Conservation (phyloP, 2,329 filamentous ascomycete species). For the Davidsoniella eucalypti region DNA sequence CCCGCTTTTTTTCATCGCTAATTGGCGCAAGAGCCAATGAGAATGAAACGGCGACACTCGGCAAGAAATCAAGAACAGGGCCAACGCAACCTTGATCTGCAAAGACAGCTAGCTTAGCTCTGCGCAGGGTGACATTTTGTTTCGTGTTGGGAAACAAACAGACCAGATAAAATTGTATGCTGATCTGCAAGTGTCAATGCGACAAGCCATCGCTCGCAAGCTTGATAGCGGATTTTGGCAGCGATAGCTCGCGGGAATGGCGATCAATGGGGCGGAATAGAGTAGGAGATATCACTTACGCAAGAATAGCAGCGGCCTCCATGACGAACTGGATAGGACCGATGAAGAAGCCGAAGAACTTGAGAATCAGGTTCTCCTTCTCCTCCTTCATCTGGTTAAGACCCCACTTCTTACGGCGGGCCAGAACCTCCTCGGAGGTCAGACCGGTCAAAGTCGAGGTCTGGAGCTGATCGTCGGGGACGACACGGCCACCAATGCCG, state of each 20-base stretch:
- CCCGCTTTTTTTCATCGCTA: neutral
- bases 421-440: constrained; percentile 49
- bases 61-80: neutral
- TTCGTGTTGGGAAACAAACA: neutral
- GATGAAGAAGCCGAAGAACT: constrained; percentile 70
- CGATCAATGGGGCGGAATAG: neutral
- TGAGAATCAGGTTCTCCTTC: constrained; percentile 69
- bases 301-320: constrained; percentile 69
- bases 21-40: neutral
- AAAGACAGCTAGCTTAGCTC: neutral
- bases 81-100: neutral
- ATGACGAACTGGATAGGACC: constrained; percentile 90
- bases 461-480: constrained; percentile 61
- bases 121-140: neutral
- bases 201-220: neutral
- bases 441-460: constrained; percentile 57
- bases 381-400: constrained; percentile 85
- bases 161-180: neutral
- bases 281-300: constrained; percentile 61
- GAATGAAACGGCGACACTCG: constrained; percentile 3
- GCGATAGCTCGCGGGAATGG: no score
- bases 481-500: constrained; percentile 36
- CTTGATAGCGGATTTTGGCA: neutral
- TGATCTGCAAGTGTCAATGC: neutral
- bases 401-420: constrained; percentile 53